Evolutionary conservation across 1,284 basidiomycete genomes (phyloP).

Genomic region (Marasmius sp.): DNA sequence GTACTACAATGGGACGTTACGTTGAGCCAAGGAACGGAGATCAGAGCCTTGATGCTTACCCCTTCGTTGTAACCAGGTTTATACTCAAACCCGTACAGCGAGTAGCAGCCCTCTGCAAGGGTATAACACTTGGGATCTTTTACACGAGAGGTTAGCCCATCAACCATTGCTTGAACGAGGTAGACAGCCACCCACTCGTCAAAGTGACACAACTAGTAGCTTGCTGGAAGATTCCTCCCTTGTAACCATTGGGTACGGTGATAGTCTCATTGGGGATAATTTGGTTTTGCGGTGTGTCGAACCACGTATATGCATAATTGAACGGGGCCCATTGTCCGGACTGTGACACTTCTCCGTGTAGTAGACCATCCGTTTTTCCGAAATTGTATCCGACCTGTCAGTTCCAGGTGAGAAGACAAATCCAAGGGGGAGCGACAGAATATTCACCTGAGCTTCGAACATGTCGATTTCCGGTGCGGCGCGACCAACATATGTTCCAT

Average conservation of each 20-base stretch:
- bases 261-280: neutral
- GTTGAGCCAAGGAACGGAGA: neutral
- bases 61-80: neutral
- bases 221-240: constrained; percentile 1
- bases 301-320: neutral
- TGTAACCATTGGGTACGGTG: neutral
- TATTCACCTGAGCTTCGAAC: constrained; percentile 64
- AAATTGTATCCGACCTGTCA: neutral
- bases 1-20: constrained; percentile 35
- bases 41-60: neutral
- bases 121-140: neutral
- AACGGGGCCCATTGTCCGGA: constrained; percentile 50
- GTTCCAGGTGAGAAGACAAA: no score
- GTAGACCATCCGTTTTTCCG: neutral
- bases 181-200: neutral
- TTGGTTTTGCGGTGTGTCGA: neutral
- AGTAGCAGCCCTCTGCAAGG: neutral
- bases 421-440: constrained; percentile 6
- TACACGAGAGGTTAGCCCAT: neutral
- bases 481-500: constrained; percentile 71
- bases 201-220: neutral
- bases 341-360: constrained; percentile 50
- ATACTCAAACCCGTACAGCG: neutral
- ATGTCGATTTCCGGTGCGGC: constrained; percentile 87
- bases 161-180: neutral